phyloP scores from a whole-genome alignment of 1,284 basidiomycete species.

The Bjerkandera adusta region DNA sequence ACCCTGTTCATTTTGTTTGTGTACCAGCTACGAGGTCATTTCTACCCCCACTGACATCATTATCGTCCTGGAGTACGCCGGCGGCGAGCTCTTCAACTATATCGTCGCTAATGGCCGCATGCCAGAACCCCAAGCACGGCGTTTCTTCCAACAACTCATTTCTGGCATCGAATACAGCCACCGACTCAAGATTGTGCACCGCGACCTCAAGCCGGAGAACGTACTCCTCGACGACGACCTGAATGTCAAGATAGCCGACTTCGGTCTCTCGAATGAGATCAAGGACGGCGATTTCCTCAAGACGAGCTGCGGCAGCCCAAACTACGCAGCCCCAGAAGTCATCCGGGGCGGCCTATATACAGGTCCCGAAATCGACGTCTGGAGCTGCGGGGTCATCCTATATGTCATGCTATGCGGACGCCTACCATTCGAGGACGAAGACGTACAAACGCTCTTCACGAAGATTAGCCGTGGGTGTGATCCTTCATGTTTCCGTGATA shows the following conservation, averaged over 20 bases:
- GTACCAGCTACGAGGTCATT: conserved; percentile 87
- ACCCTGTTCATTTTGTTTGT: conserved; percentile 12
- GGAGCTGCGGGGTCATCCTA: conserved; percentile 94
- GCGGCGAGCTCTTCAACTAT: conserved; percentile 94
- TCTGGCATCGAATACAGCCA: conserved; percentile 96
- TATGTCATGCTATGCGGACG: conserved; percentile 94
- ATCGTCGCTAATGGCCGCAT: conserved; percentile 89
- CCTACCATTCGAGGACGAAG: conserved; percentile 93
- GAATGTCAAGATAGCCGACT: conserved; percentile 95
- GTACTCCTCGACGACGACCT: conserved; percentile 75
- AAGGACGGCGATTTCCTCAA: conserved; percentile 93
- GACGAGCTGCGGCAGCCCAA: conserved; percentile 93
- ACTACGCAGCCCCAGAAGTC: conserved; percentile 96
- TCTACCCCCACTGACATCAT: conserved; percentile 92
- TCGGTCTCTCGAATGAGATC: conserved; percentile 92
- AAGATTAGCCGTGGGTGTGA: conserved; percentile 83
- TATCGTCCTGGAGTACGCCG: conserved; percentile 93
- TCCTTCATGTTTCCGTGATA: neutral
- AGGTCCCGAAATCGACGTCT: conserved; percentile 96
- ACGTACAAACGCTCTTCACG: conserved; percentile 87
- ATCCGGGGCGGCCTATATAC: conserved; percentile 92
- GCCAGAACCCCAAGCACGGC: conserved; percentile 79
- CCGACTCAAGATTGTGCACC: conserved; percentile 91
- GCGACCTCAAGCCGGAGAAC: conserved; percentile 96
- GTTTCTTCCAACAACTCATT: conserved; percentile 96